A percentile compares a stretch with the other conserved stretches of the same genome.
phyloP scores from a whole-genome alignment of 257 asterid genomes.

The Craterostigma plantagineum region DNA sequence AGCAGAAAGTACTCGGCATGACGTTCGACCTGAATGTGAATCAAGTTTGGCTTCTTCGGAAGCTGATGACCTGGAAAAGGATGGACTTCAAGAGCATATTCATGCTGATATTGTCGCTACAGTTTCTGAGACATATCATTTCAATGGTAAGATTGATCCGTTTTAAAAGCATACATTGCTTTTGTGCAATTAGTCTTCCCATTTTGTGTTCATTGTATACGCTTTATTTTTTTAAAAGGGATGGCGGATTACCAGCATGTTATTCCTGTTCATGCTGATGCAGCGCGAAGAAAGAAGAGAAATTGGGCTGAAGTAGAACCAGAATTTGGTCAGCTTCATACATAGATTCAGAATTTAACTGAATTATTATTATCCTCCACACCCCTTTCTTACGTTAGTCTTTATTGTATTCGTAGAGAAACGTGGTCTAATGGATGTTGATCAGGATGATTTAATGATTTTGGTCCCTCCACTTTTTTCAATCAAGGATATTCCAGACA shows the following conservation, averaged over 20 bases:
- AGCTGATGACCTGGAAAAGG: slow-evolving; percentile 15
- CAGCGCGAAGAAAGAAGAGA: slow-evolving; percentile 50
- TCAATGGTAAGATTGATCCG: slow-evolving; percentile 32
- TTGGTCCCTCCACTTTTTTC: slow-evolving; percentile 75
- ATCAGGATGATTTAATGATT: slow-evolving; percentile 69
- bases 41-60: slow-evolving; percentile 14
- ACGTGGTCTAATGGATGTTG: slow-evolving; percentile 46
- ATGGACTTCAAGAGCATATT: slow-evolving; percentile 26
- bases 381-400: slow-evolving; percentile 11
- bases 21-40: slow-evolving; percentile 21
- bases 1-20: too few relatives aligned
- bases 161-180: slow-evolving; percentile 5
- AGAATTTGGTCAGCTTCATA: slow-evolving; percentile 29
- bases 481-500: slow-evolving; percentile 54
- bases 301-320: slow-evolving; percentile 59
- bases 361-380: slow-evolving; percentile 4
- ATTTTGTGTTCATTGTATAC: slow-evolving; percentile 5
- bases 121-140: slow-evolving; percentile 53
- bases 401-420: slow-evolving; percentile 20
- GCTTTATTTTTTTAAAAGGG: slow-evolving; percentile 36
- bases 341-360: slow-evolving; percentile 9
- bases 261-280: slow-evolving; percentile 66
- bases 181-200: neutral
- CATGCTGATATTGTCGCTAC: slow-evolving; percentile 60
- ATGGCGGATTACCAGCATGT: slow-evolving; percentile 97